These are phyloP conservation scores for Didymella sp. DNA, from an alignment of 2,329 filamentous ascomycete species.

Conservation along the genomic window DNA sequence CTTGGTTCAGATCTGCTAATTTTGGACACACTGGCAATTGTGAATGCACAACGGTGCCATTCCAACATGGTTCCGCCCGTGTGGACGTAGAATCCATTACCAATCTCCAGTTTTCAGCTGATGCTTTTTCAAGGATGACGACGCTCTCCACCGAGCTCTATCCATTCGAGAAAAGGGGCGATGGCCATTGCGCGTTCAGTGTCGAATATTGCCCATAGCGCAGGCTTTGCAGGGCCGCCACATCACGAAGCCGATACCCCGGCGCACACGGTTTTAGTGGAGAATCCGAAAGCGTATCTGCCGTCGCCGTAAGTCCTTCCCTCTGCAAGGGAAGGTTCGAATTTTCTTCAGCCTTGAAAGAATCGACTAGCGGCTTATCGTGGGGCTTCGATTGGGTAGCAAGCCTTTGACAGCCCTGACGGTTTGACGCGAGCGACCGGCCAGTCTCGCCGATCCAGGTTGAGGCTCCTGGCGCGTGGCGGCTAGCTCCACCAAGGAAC, in stretches of 20 bases:
- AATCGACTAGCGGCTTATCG: conserved; percentile 16
- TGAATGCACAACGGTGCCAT: conserved; percentile 17
- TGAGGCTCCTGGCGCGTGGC: conserved; percentile 21
- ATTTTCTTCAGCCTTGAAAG: conserved; percentile 21
- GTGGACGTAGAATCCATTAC: conserved; percentile 11
- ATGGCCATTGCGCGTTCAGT: conserved; percentile 13
- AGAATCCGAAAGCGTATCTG: conserved; percentile 14
- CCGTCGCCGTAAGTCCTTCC: conserved; percentile 10
- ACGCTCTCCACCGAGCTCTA: conserved; percentile 16
- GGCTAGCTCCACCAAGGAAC: conserved; percentile 19
- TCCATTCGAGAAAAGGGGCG: conserved; percentile 17
- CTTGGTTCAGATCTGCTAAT: conserved; percentile 12
- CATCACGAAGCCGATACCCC: conserved; percentile 17
- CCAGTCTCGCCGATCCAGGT: conserved; percentile 22
- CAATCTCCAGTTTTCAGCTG: conserved; percentile 15
- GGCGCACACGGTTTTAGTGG: conserved; percentile 13
- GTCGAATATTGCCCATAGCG: conserved; percentile 16
- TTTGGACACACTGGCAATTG: conserved; percentile 15
- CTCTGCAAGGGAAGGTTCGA: conserved; percentile 17
- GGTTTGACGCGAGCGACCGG: conserved; percentile 3
- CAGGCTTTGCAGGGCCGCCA: conserved; percentile 15
- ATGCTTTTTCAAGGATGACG: conserved; percentile 15
- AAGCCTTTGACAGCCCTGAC: conserved; percentile 3
- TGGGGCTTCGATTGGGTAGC: conserved; percentile 17
- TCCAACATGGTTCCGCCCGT: conserved; percentile 7